These are phyloP conservation scores for Botrytis tulipae DNA, from an alignment of 2,329 filamentous ascomycete species.

Conservation along the genomic window DNA sequence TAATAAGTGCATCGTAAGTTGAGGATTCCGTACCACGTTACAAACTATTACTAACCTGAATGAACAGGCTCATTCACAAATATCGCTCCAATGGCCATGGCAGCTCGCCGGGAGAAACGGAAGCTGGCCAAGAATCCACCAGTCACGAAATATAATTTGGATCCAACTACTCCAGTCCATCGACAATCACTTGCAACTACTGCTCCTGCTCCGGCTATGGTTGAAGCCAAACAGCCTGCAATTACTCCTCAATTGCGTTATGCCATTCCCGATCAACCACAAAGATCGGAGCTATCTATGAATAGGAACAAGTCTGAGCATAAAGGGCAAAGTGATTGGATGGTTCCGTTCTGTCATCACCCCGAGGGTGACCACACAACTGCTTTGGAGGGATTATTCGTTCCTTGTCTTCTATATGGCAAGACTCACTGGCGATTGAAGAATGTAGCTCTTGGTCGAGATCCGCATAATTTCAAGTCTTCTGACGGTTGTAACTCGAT, in stretches of 20 bases:
- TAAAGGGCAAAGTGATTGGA: conserved; percentile 32
- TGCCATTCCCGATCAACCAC: conserved; percentile 12
- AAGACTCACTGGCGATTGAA: conserved; percentile 45
- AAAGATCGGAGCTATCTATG: neutral
- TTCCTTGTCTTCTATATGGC: conserved; percentile 46
- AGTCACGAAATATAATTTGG: conserved; percentile 11
- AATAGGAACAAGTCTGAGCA: conserved; percentile 17
- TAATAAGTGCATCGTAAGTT: conserved; percentile 22
- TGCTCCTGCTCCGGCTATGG: neutral
- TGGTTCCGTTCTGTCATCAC: conserved; percentile 42
- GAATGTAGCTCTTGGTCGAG: conserved; percentile 40
- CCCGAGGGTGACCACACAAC: conserved; percentile 37
- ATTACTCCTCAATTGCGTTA: neutral
- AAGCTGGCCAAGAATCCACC: conserved; percentile 14
- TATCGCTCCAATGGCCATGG: neutral
- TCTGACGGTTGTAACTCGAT: conserved; percentile 41
- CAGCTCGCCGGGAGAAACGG: neutral
- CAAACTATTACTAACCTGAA: neutral
- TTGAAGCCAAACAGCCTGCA: conserved; percentile 4
- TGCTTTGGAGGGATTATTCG: conserved; percentile 30
- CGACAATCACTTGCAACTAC: conserved; percentile 14
- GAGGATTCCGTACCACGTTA: neutral
- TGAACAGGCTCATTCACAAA: conserved; percentile 14
- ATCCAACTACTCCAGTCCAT: conserved; percentile 14
- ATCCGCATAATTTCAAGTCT: conserved; percentile 42